Evolutionary conservation across 2,329 filamentous ascomycete species (phyloP).

Genomic region (Cladophialophora psammophila): DNA sequence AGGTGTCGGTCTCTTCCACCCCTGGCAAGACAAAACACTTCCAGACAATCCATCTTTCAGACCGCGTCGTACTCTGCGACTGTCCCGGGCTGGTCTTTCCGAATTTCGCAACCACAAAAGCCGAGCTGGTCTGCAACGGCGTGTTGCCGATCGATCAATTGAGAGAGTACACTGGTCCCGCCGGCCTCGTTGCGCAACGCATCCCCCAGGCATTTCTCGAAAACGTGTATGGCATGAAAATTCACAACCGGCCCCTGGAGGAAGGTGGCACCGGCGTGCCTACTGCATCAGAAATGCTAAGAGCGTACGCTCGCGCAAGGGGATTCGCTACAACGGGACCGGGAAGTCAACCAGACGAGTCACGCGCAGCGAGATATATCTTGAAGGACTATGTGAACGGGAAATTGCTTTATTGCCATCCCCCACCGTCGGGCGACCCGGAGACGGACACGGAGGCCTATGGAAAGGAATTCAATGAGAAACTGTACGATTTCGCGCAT

Average conservation of each 20-base stretch:
- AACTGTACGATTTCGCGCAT: slow-evolving; percentile 83
- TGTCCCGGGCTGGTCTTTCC: slow-evolving; percentile 98
- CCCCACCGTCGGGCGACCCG: slow-evolving; percentile 71
- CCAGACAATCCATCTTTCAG: slow-evolving; percentile 93
- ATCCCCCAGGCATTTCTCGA: slow-evolving; percentile 91
- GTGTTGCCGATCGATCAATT: slow-evolving; percentile 96
- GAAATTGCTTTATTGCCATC: slow-evolving; percentile 90
- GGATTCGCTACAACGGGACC: slow-evolving; percentile 86
- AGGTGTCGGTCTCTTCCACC: slow-evolving; percentile 96
- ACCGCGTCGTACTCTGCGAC: slow-evolving; percentile 91
- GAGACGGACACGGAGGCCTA: slow-evolving; percentile 61
- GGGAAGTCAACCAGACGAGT: slow-evolving; percentile 85
- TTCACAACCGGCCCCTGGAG: slow-evolving; percentile 78
- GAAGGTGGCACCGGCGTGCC: slow-evolving; percentile 91
- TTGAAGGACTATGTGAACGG: slow-evolving; percentile 98
- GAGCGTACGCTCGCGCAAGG: slow-evolving; percentile 84
- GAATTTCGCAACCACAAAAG: slow-evolving; percentile 96
- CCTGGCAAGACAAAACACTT: slow-evolving; percentile 99
- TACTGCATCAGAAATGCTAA: slow-evolving; percentile 82
- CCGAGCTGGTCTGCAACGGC: slow-evolving; percentile 93
- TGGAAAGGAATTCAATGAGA: slow-evolving; percentile 79
- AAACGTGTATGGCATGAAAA: slow-evolving; percentile 91
- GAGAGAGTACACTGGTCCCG: slow-evolving; percentile 88
- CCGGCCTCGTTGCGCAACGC: slow-evolving; percentile 79
- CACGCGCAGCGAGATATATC: slow-evolving; percentile 84